Evolutionary conservation across 225 moss, liverwort and hornwort genomes (phyloP).

Genomic region (Asterella californica): DNA sequence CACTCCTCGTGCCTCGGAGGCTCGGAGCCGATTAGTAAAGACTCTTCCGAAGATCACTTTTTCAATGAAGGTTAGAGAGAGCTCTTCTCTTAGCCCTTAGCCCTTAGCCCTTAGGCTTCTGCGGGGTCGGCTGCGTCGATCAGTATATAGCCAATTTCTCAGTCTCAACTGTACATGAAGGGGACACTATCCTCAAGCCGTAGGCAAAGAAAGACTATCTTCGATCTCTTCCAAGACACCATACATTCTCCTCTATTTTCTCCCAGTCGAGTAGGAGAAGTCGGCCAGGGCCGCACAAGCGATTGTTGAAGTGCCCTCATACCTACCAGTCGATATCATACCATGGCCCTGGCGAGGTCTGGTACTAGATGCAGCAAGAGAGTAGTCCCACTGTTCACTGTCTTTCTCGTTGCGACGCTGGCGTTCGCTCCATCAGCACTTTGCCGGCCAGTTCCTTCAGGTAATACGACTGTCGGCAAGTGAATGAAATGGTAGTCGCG

Average conservation of each 20-base stretch:
- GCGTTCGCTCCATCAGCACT: slow-evolving; percentile 6
- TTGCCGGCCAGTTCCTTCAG: slow-evolving; percentile 17
- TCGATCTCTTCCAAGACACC: background rate
- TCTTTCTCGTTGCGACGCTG: background rate
- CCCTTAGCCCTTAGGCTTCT: background rate
- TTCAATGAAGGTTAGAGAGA: slow-evolving; percentile 1
- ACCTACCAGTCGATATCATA: background rate
- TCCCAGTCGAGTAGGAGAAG: no score
- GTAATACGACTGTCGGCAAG: background rate
- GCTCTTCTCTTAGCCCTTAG: background rate
- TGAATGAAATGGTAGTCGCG: no score
- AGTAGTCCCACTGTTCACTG: background rate
- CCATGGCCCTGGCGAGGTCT: slow-evolving; percentile 8
- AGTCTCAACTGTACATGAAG: background rate
- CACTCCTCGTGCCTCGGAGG: slow-evolving; percentile 7
- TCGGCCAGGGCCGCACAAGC: no score
- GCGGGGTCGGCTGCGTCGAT: no score
- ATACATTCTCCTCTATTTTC: no score
- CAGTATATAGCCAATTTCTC: slow-evolving; percentile 7
- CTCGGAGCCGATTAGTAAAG: background rate
- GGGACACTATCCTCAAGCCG: background rate
- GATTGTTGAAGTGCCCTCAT: background rate
- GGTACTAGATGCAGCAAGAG: background rate
- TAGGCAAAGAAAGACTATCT: background rate
- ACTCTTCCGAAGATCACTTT: background rate